These are phyloP conservation scores for Leptodermis oblonga DNA, from an alignment of 257 asterid species.

Conservation along the genomic window DNA sequence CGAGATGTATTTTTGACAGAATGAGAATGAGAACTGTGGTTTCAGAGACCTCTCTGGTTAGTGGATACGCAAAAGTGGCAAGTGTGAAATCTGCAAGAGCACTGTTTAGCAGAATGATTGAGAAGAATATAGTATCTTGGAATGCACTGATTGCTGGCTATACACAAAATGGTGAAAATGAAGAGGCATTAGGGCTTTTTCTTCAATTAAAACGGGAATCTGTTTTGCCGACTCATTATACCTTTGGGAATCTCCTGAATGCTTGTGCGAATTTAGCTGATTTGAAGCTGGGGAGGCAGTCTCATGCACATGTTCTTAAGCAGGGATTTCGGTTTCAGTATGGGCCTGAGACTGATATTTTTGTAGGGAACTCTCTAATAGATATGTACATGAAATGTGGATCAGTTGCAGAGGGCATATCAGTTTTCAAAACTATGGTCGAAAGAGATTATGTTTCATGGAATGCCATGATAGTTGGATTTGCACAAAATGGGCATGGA, in stretches of 20 bases:
- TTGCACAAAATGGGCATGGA: constrained; percentile 15
- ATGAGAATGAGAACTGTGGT: constrained; percentile 12
- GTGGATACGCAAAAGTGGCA: constrained; percentile 16
- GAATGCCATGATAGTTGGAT: constrained; percentile 14
- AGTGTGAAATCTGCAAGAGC: constrained; percentile 19
- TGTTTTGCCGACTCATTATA: constrained; percentile 14
- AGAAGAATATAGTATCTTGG: constrained; percentile 19
- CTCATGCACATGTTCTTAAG: constrained; percentile 16
- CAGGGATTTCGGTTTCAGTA: constrained; percentile 10
- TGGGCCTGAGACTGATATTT: constrained; percentile 18
- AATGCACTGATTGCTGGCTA: constrained; percentile 20
- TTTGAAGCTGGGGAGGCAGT: constrained; percentile 9
- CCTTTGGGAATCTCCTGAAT: constrained; percentile 14
- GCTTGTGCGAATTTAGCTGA: constrained; percentile 15
- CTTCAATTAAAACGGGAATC: constrained; percentile 12
- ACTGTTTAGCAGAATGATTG: constrained; percentile 13
- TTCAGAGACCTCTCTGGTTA: constrained; percentile 14
- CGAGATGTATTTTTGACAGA: constrained; percentile 15
- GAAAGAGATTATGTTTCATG: constrained; percentile 14
- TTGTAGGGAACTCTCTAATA: constrained; percentile 16
- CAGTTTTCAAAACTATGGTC: constrained; percentile 13
- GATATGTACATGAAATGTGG: constrained; percentile 19
- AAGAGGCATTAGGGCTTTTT: constrained; percentile 18
- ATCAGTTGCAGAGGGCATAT: constrained; percentile 9
- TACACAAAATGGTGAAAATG: constrained; percentile 19